These are phyloP conservation scores for Hygrophorus russula DNA, from an alignment of 768 basidiomycete species.

Conservation along the genomic window DNA sequence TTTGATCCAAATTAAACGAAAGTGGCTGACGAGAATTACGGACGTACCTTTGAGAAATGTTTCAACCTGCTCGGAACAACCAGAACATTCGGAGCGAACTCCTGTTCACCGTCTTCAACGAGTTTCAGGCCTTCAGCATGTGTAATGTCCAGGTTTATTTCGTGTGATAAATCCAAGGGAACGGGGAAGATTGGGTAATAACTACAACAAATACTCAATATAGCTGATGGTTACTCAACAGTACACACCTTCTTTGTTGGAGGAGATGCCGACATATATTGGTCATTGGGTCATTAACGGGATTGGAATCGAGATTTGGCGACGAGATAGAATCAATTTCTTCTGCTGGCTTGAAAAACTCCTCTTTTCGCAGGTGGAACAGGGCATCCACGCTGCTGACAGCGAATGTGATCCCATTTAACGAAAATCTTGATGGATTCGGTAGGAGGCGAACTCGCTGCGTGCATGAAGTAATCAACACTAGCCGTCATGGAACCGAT, in stretches of 20 bases:
- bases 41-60: constrained; percentile 74
- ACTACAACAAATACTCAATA: constrained; percentile 27
- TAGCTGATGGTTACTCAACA: background rate
- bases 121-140: constrained; percentile 45
- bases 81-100: constrained; percentile 68
- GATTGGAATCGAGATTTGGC: constrained; percentile 26
- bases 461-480: background rate
- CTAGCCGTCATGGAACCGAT: background rate
- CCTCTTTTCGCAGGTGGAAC: constrained; percentile 83
- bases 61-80: constrained; percentile 83
- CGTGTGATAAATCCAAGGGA: constrained; percentile 58
- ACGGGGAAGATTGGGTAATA: constrained; percentile 95
- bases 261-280: constrained; percentile 71
- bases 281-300: constrained; percentile 63
- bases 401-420: constrained; percentile 77
- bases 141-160: constrained; percentile 85
- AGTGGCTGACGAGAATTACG: background rate
- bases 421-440: constrained; percentile 77
- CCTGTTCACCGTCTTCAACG: constrained; percentile 24
- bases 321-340: constrained; percentile 41
- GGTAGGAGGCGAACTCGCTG: constrained; percentile 75
- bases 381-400: constrained; percentile 79
- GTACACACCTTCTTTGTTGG: constrained; percentile 68
- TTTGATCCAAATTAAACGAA: background rate
- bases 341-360: constrained; percentile 56